Base-by-base conservation (phyloP, 176 grass and related monocot genomes). In the Raddia guianensis region DNA sequence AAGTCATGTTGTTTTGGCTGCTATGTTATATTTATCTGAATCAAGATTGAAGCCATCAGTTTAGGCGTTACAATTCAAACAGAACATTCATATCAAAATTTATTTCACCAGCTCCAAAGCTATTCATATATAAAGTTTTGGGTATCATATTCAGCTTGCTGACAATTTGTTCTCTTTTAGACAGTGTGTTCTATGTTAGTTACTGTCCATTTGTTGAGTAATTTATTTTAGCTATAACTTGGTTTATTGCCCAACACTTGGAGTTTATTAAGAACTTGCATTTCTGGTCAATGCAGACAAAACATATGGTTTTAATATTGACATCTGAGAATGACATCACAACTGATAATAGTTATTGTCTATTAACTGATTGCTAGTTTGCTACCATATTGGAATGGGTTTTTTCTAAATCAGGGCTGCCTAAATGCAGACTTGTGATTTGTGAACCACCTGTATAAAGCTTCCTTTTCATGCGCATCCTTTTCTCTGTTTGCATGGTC, bases 301-400 rank as follows among this genome's bases (percentile, higher is more conserved):
- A 65, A 44, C 42, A 52, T 84, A 15, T 57, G 59, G 21, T 15
- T 32, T 77, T 72, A 49, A 81, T 43, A 55, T 2, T 81, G 72
- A 75, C 69, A 50, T 74, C 62, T n/a, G 75, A 80, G 52, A 78
- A 63, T 44, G 68, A 74, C 86, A 45, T 55, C 62, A n/a, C n/a
- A n/a, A n/a, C 86, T 63, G 62, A 74, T 67, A n/a, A 12, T 52
- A 35, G 42, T 88, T 52, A 51, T 66, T 34, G 20, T 65, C 51
- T 34, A 19, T 40, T 18, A 59, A 61, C 27, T 27, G 27, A 27
- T 27, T 27, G 27, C 27, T 27, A 27, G 27, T 27, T 63, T 18
- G 21, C 53, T 70, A 40, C 21, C 5, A 27, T 75, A 21, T 9
- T 33, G 12, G 32, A 47, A 43, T 35, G 0, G 5, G 5, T n/a